phyloP scores from a whole-genome alignment of 2,329 filamentous ascomycete species.

The Phaeosphaeria sp. region DNA sequence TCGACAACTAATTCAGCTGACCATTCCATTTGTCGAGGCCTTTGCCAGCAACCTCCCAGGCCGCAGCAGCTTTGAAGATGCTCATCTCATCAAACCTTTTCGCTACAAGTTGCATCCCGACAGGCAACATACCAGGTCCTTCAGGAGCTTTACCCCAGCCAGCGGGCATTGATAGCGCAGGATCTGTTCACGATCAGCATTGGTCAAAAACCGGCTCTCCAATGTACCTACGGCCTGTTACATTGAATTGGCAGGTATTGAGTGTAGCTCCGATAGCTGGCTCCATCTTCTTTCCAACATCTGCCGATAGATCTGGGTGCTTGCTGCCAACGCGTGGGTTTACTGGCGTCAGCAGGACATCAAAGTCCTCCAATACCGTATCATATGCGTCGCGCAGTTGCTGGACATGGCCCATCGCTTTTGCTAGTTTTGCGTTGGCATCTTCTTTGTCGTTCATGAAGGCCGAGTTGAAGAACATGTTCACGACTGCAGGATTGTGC shows the following conservation, averaged over 20 bases:
- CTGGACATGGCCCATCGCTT: conserved; percentile 56
- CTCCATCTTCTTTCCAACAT: conserved; percentile 51
- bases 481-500: conserved; percentile 55
- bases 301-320: conserved; percentile 45
- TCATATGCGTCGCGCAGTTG: conserved; percentile 59
- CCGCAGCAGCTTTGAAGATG: conserved; percentile 43
- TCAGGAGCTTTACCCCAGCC: conserved; percentile 31
- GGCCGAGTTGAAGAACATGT: conserved; percentile 51
- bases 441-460: conserved; percentile 36
- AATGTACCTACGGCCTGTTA: conserved; percentile 50
- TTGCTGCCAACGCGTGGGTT: conserved; percentile 55
- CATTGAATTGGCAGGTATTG: conserved; percentile 58
- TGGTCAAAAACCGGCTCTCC: background rate
- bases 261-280: conserved; percentile 54
- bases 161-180: conserved; percentile 57
- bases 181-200: conserved; percentile 36
- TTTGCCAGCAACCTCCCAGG: conserved; percentile 43
- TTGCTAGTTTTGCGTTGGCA: conserved; percentile 47
- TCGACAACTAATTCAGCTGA: conserved; percentile 11
- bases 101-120: conserved; percentile 48
- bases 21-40: conserved; percentile 31
- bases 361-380: conserved; percentile 50
- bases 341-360: conserved; percentile 58
- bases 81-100: conserved; percentile 43
- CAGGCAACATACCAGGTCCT: conserved; percentile 35